These are phyloP conservation scores for Colletotrichum australisinense DNA, from an alignment of 2,329 filamentous ascomycete species.

Conservation along the genomic window DNA sequence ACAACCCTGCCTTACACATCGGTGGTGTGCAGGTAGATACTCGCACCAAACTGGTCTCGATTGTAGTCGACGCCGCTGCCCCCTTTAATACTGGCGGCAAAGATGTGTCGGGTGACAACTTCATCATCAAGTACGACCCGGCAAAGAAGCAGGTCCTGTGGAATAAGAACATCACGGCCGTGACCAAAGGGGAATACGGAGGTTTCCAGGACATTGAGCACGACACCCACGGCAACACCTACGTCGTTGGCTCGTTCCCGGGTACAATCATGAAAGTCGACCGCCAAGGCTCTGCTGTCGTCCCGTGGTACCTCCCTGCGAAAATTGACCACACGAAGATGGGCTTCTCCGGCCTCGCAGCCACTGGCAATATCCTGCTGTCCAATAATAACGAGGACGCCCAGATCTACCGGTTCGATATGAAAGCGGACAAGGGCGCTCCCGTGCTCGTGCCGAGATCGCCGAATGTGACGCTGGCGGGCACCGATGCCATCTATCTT, in stretches of 20 bases:
- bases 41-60: slow-evolving; percentile 31
- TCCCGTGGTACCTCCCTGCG: slow-evolving; percentile 36
- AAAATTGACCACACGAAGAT: slow-evolving; percentile 26
- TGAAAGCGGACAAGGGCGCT: slow-evolving; percentile 26
- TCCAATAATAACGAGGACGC: slow-evolving; percentile 28
- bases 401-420: slow-evolving; percentile 37
- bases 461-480: slow-evolving; percentile 17
- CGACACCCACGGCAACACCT: slow-evolving; percentile 37
- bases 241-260: slow-evolving; percentile 37
- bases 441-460: slow-evolving; percentile 34
- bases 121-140: slow-evolving; percentile 38
- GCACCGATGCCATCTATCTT: slow-evolving; percentile 46
- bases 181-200: slow-evolving; percentile 35
- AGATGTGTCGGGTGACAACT: slow-evolving; percentile 37
- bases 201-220: slow-evolving; percentile 38
- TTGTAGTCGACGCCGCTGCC: slow-evolving; percentile 35
- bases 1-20: slow-evolving; percentile 32
- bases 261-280: slow-evolving; percentile 37
- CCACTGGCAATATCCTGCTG: slow-evolving; percentile 28
- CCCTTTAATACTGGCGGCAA: slow-evolving; percentile 36
- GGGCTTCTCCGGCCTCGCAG: slow-evolving; percentile 37
- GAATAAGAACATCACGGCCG: slow-evolving; percentile 36
- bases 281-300: slow-evolving; percentile 19
- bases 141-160: slow-evolving; percentile 34
- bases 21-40: slow-evolving; percentile 36